Conservation (phyloP, 2,329 filamentous ascomycete species). For the Aureobasidium musti region DNA sequence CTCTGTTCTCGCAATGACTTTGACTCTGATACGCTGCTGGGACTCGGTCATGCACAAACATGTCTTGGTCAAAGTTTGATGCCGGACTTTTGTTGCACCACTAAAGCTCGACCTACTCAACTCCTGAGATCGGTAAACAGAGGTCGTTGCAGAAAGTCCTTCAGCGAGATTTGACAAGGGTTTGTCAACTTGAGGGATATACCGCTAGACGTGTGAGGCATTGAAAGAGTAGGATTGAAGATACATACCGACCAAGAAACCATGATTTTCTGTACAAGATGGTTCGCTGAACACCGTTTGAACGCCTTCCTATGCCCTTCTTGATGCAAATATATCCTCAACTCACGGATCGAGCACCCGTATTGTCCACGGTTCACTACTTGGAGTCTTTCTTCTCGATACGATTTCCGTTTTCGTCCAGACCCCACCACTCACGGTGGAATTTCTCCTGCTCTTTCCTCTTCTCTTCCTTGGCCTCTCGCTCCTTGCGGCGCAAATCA, state of each 20-base stretch:
- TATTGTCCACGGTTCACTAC: background rate
- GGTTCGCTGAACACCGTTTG: background rate
- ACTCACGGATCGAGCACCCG: background rate
- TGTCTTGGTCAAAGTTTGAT: background rate
- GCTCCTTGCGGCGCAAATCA: slow-evolving; percentile 67
- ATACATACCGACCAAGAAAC: slow-evolving; percentile 11
- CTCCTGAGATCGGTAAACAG: background rate
- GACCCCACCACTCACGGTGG: slow-evolving; percentile 56
- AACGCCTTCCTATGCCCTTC: slow-evolving; percentile 17
- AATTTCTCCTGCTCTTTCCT: slow-evolving; percentile 49
- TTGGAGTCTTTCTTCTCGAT: slow-evolving; percentile 35
- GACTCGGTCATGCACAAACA: background rate
- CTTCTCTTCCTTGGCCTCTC: slow-evolving; percentile 58
- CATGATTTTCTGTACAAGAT: slow-evolving; percentile 14
- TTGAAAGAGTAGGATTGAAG: slow-evolving; percentile 8
- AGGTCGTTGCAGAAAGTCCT: background rate
- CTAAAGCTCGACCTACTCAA: background rate
- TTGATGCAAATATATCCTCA: slow-evolving; percentile 7
- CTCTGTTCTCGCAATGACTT: background rate
- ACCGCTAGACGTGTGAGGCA: background rate
- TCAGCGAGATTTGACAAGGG: background rate
- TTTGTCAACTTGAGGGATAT: background rate
- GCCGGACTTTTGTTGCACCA: background rate
- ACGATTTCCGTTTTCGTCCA: slow-evolving; percentile 44
- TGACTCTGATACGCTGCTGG: background rate